These are phyloP conservation scores for Rhododendron simsii DNA, from an alignment of 148 eudicot genomes.

Conservation along the genomic window DNA sequence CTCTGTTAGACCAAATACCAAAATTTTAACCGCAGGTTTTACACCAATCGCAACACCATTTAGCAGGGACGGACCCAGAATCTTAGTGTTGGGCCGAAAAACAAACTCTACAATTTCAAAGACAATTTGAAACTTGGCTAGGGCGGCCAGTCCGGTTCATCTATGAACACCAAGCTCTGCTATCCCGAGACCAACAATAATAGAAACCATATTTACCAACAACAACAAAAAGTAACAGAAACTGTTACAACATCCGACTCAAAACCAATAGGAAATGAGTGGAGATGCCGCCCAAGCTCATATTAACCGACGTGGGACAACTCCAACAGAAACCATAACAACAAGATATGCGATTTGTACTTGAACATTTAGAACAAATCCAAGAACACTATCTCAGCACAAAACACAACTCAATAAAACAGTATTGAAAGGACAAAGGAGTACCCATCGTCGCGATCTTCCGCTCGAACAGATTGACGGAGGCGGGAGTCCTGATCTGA, in stretches of 20 bases:
- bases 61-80: background rate
- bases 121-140: background rate
- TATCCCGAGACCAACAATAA: background rate
- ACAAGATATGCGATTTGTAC: background rate
- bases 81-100: background rate
- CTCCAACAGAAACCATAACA: background rate
- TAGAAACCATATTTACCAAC: no score
- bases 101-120: background rate
- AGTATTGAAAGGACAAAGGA: background rate
- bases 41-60: background rate
- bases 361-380: background rate
- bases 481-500: constrained; percentile 30
- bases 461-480: constrained; percentile 20
- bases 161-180: background rate
- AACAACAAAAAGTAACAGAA: background rate
- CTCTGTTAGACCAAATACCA: background rate
- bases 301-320: no score
- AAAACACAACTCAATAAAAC: background rate
- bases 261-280: no score
- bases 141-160: background rate
- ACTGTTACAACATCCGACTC: no score
- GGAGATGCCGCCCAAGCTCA: no score
- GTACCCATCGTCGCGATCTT: constrained; percentile 53
- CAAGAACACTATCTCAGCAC: background rate
- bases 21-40: background rate